These are phyloP conservation scores for Kazachstania bromeliacearum DNA, from an alignment of 805 yeast species.

Conservation along the genomic window DNA sequence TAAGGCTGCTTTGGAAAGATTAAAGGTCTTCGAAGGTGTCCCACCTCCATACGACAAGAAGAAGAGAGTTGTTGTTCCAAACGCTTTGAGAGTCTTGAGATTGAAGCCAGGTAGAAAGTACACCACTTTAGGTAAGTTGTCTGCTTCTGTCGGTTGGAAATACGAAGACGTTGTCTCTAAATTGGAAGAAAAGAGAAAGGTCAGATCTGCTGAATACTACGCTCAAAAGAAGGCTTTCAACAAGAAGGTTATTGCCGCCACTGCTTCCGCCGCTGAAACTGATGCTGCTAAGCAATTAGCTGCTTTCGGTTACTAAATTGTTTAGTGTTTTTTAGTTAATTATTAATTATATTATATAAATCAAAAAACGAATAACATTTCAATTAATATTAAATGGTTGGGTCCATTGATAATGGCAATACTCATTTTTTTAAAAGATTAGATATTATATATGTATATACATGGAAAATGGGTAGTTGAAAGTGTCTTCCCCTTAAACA, in stretches of 20 bases:
- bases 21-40: conserved; percentile 98
- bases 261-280: conserved; percentile 78
- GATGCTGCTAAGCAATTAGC: conserved; percentile 91
- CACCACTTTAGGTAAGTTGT: conserved; percentile 96
- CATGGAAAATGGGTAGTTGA: conserved; percentile 1
- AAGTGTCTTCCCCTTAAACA: conserved; percentile 14
- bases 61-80: conserved; percentile 99
- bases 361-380: too few species aligned
- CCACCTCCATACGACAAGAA: conserved; percentile 99
- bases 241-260: conserved; percentile 85
- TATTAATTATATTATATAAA: conserved; percentile 2
- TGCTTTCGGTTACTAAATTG: conserved; percentile 87
- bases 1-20: conserved; percentile 98
- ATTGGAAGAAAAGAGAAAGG: conserved; percentile 99
- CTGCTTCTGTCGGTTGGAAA: conserved; percentile 98
- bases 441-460: conserved; percentile 1
- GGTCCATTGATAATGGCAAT: too few species aligned
- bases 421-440: not conserved
- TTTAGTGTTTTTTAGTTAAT: not conserved
- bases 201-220: conserved; percentile 97
- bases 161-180: conserved; percentile 96
- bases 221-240: conserved; percentile 95
- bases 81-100: conserved; percentile 97
- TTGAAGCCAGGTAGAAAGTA: conserved; percentile 99
- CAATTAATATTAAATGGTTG: not conserved